Evolutionary conservation across 2,329 filamentous ascomycete genomes (phyloP).

Genomic region (Knufia petricola): DNA sequence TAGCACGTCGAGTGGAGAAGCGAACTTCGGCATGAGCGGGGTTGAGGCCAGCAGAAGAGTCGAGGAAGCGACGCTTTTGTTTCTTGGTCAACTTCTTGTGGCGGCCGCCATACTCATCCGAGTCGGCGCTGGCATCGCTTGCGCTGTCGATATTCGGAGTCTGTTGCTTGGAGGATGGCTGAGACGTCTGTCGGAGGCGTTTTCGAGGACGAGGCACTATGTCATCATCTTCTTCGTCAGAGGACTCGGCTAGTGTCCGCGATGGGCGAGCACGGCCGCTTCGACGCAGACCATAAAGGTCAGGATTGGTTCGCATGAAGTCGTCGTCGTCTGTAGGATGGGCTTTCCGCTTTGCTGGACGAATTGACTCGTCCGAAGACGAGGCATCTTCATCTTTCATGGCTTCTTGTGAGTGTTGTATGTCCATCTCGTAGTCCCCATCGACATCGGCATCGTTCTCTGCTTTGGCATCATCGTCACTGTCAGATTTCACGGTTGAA

Average conservation of each 20-base stretch:
- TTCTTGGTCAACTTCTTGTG: slow-evolving; percentile 65
- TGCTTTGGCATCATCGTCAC: slow-evolving; percentile 33
- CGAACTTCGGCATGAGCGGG: slow-evolving; percentile 69
- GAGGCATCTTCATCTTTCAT: slow-evolving; percentile 40
- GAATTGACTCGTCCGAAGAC: slow-evolving; percentile 60
- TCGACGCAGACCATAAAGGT: slow-evolving; percentile 85
- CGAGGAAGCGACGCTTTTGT: slow-evolving; percentile 60
- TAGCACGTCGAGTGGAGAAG: slow-evolving; percentile 80
- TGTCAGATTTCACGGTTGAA: slow-evolving; percentile 28
- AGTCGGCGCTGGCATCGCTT: slow-evolving; percentile 58
- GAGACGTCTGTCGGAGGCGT: slow-evolving; percentile 47
- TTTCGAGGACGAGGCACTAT: slow-evolving; percentile 40
- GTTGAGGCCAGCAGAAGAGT: slow-evolving; percentile 53
- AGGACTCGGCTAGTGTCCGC: slow-evolving; percentile 54
- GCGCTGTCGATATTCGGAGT: slow-evolving; percentile 34
- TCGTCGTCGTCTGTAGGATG: slow-evolving; percentile 61
- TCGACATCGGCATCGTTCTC: slow-evolving; percentile 67
- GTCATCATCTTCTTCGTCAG: slow-evolving; percentile 63
- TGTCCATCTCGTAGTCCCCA: slow-evolving; percentile 37
- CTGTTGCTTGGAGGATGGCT: slow-evolving; percentile 41
- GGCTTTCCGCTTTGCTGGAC: slow-evolving; percentile 64
- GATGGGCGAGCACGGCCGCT: slow-evolving; percentile 62
- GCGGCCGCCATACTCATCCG: slow-evolving; percentile 67
- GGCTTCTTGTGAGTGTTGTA: slow-evolving; percentile 30
- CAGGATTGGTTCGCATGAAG: slow-evolving; percentile 82